These are phyloP conservation scores for Russula virescens DNA, from an alignment of 768 basidiomycete genomes.

Conservation along the genomic window DNA sequence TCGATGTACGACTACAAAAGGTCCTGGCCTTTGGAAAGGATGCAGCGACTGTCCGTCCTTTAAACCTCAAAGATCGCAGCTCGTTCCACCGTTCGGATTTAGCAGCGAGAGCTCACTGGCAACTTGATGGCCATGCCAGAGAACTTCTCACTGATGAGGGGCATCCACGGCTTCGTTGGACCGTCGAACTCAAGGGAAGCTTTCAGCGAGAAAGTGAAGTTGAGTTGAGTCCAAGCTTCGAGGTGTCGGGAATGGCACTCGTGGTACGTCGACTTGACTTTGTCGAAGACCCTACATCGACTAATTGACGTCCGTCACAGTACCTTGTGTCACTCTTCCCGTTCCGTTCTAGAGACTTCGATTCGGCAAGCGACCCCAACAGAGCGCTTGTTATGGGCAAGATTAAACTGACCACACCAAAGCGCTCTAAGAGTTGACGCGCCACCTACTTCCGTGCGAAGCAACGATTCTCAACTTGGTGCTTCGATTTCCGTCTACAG, in stretches of 20 bases:
- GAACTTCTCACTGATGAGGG: neutral
- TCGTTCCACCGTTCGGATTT: conserved; percentile 3
- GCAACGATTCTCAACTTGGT: too few relatives aligned
- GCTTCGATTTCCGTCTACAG: neutral
- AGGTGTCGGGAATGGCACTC: neutral
- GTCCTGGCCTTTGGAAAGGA: conserved; percentile 7
- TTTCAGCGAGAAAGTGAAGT: neutral
- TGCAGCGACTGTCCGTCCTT: neutral
- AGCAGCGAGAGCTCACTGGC: conserved; percentile 15
- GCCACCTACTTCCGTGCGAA: neutral
- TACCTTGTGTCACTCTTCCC: conserved; percentile 13
- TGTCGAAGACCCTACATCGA: neutral
- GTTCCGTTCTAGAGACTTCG: neutral
- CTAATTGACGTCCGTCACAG: neutral
- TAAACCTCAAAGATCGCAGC: neutral
- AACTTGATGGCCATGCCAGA: neutral
- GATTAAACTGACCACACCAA: neutral
- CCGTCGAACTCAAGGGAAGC: conserved; percentile 8
- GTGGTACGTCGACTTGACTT: conserved; percentile 7
- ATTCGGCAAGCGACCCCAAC: neutral
- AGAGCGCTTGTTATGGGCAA: conserved; percentile 9
- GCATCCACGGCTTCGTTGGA: conserved; percentile 10
- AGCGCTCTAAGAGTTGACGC: neutral
- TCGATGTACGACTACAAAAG: conserved; percentile 17
- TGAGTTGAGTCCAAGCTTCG: conserved; percentile 6